Evolutionary conservation across 768 basidiomycete species (phyloP), one percentile per base, ranked within the genome.

Genomic region (Suillus subaureus): DNA sequence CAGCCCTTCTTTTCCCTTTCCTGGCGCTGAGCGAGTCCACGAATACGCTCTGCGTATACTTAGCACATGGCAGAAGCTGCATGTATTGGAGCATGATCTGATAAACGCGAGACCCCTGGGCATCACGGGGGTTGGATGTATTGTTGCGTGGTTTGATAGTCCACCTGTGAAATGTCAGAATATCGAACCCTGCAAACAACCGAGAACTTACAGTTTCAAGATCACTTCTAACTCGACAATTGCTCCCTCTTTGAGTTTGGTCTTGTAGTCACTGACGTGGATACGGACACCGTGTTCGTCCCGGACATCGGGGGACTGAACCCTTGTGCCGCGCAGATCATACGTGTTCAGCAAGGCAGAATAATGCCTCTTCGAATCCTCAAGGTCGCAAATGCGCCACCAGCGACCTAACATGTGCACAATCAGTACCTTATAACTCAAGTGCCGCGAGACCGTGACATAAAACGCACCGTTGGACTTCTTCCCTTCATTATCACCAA

Each of bases 351-450:
- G 11, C 45, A 47, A 23, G n/a, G 45, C 45, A 23, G 45, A 47
- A n/a, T 47, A 47, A 0, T 4, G 11, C 1, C 45, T 4, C n/a
- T 11, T 47, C 12, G 45, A 47, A 47, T 47, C 45, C 4, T 75
- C 0, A 73, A 43, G 3, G 68, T 42, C 4, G 72, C 76, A 4
- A 23, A n/a, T 47, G 4, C 4, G n/a, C 45, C 45, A 47, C 3
- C 3, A 23, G 4, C 9, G 4, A 47, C 45, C 45, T 47, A 23
- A 7, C 8, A 37, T n/a, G 0, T 23, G n/a, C 4, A 23, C 4
- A 3, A 5, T 23, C n/a, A 47, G 45, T 3, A 47, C 4, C 0
- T 47, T n/a, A 7, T 37, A 37, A 7, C 8, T 37, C 8, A 7
- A 37, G 8, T n/a, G n/a, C n/a, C n/a, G n/a, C n/a, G n/a, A n/a